A percentile compares a stretch with the other conserved stretches of the same genome.
phyloP scores from a whole-genome alignment of 768 basidiomycete species.

The Rhodotorula diobovata region DNA sequence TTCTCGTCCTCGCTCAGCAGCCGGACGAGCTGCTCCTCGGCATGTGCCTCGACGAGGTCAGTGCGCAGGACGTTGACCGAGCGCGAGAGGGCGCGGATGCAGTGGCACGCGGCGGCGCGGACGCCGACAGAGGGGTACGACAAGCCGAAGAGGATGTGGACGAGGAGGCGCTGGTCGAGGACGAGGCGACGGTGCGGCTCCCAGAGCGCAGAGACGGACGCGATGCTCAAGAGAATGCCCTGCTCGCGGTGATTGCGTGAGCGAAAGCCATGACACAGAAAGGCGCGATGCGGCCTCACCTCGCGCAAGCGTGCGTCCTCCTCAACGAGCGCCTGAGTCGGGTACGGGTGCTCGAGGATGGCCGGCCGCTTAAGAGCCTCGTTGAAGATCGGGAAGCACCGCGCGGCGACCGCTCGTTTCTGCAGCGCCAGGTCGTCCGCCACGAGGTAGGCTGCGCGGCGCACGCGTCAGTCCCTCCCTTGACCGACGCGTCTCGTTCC shows the following conservation, averaged over 20 bases:
- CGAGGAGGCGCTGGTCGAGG: constrained; percentile 60
- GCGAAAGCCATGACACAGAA: background rate
- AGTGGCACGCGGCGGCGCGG: constrained; percentile 81
- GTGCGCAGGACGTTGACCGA: constrained; percentile 76
- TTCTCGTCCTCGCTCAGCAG: constrained; percentile 51
- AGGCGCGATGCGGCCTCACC: constrained; percentile 28
- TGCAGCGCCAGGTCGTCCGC: constrained; percentile 66
- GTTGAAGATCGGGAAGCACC: constrained; percentile 58
- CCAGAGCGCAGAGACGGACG: constrained; percentile 66
- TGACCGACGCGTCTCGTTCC: no score
- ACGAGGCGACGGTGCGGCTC: constrained; percentile 68
- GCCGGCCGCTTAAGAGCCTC: constrained; percentile 45
- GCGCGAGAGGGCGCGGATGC: constrained; percentile 71
- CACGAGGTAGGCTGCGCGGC: constrained; percentile 59
- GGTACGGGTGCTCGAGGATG: constrained; percentile 41
- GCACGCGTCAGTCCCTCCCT: background rate
- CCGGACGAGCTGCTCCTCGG: constrained; percentile 67
- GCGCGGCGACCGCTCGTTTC: constrained; percentile 65
- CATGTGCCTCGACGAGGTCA: constrained; percentile 72
- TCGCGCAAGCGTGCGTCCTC: constrained; percentile 26
- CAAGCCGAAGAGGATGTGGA: constrained; percentile 57
- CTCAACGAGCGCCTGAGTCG: constrained; percentile 14
- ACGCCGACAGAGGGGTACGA: constrained; percentile 65
- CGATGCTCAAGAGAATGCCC: constrained; percentile 70
- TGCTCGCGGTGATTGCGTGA: constrained; percentile 42